phyloP scores from a whole-genome alignment of 352 stramenopile species.

The Elongisporangium undulatum region DNA sequence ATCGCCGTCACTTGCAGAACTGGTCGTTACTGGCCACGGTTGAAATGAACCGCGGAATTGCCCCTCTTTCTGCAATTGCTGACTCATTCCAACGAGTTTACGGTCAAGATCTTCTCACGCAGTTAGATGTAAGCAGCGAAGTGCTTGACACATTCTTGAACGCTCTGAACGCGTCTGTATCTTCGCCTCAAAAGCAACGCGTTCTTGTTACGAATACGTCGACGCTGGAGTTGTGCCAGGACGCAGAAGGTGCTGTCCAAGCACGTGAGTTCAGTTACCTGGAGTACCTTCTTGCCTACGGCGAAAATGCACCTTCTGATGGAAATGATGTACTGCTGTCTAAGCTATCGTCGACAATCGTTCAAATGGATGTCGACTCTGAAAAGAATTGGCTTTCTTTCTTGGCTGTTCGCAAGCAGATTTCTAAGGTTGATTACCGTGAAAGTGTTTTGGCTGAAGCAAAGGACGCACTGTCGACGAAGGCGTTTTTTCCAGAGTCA shows the following conservation, averaged over 20 bases:
- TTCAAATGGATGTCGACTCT: conserved; percentile 1
- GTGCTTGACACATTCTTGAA: conserved; percentile 24
- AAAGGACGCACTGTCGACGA: conserved; percentile 40
- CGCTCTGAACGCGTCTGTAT: conserved; percentile 23
- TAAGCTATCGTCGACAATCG: neutral
- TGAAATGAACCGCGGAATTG: conserved; percentile 57
- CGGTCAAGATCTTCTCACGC: conserved; percentile 31
- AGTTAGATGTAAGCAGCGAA: conserved; percentile 40
- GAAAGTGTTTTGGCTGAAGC: conserved; percentile 34
- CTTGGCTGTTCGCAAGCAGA: conserved; percentile 21
- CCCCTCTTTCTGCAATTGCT: conserved; percentile 35
- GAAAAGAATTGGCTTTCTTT: conserved; percentile 22
- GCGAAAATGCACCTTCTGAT: neutral
- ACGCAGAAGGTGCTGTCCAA: conserved; percentile 41
- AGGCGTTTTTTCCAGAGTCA: conserved; percentile 35
- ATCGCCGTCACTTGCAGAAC: conserved; percentile 69
- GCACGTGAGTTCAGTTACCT: conserved; percentile 58
- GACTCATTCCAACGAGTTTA: conserved; percentile 68
- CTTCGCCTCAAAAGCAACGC: conserved; percentile 22
- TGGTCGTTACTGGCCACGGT: conserved; percentile 62
- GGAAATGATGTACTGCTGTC: neutral
- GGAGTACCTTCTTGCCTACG: conserved; percentile 43
- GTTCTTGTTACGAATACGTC: conserved; percentile 27
- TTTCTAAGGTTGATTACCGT: conserved; percentile 13
- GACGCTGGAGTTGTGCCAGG: conserved; percentile 59